These are phyloP conservation scores for Neospermospora avenae DNA, from an alignment of 2,329 filamentous ascomycete genomes.

Conservation along the genomic window DNA sequence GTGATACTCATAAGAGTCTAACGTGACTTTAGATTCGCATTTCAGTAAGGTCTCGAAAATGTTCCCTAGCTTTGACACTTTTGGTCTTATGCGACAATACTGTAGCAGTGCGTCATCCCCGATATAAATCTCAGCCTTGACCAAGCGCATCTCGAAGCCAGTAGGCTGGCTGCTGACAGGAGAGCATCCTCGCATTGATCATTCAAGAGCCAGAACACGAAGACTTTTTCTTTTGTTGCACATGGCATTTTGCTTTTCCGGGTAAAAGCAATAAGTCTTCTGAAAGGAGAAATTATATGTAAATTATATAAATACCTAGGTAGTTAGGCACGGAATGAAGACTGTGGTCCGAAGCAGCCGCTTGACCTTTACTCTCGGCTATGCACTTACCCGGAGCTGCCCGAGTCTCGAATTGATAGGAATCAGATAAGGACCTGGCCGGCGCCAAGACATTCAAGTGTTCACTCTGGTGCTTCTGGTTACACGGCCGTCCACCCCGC, in stretches of 20 bases:
- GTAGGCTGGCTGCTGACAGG: background rate
- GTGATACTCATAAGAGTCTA: too few species aligned
- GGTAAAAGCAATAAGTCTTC: background rate
- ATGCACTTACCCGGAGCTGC: background rate
- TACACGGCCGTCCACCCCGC: background rate
- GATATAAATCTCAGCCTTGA: too few species aligned
- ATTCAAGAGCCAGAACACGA: conserved; percentile 33
- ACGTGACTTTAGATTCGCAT: too few species aligned
- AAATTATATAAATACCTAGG: too few species aligned
- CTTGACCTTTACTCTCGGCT: background rate
- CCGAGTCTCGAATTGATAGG: background rate
- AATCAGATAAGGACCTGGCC: background rate
- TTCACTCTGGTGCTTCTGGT: background rate
- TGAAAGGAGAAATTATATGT: too few species aligned
- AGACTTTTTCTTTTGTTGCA: conserved; percentile 4
- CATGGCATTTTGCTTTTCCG: conserved; percentile 11
- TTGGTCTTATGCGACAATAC: too few species aligned
- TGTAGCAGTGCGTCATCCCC: too few species aligned
- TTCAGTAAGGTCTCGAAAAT: too few species aligned
- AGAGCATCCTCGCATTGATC: too few species aligned
- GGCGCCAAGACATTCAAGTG: background rate
- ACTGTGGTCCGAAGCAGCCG: background rate
- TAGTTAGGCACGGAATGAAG: background rate
- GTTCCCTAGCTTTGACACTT: too few species aligned
- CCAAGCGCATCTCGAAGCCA: background rate